A percentile compares a stretch with the other conserved stretches of the same genome.
Conservation (phyloP, 768 basidiomycete genomes). For the Hygrocybe punicea region DNA sequence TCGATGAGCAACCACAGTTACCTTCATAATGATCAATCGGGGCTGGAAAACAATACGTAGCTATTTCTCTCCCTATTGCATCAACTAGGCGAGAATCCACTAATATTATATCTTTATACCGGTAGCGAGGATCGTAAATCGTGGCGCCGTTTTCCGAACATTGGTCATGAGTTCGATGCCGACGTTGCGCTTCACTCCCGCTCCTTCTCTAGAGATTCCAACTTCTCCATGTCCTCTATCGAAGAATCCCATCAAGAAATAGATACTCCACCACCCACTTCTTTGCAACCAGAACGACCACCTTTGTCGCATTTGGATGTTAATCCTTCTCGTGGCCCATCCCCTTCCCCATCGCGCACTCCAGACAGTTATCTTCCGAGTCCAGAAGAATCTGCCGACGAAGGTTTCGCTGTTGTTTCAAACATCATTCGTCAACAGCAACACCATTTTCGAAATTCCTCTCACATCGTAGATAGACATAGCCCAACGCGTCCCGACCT, state of each 20-base stretch:
- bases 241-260: slow-evolving; percentile 37
- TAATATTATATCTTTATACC: slow-evolving; percentile 7
- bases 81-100: slow-evolving; percentile 11
- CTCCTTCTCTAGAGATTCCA: slow-evolving; percentile 61
- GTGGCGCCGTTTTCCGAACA: slow-evolving; percentile 40
- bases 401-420: slow-evolving; percentile 19
- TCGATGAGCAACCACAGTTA: slow-evolving; percentile 53
- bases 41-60: slow-evolving; percentile 43
- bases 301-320: slow-evolving; percentile 50
- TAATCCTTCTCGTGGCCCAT: slow-evolving; percentile 39
- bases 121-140: slow-evolving; percentile 42
- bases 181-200: slow-evolving; percentile 51
- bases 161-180: slow-evolving; percentile 34
- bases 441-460: slow-evolving; percentile 50
- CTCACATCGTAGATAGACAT: slow-evolving; percentile 42
- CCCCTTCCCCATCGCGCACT: slow-evolving; percentile 48
- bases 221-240: slow-evolving; percentile 48
- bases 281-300: slow-evolving; percentile 38
- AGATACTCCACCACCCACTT: slow-evolving; percentile 14
- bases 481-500: slow-evolving; percentile 36
- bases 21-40: slow-evolving; percentile 43
- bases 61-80: slow-evolving; percentile 13
- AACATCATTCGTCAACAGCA: slow-evolving; percentile 16
- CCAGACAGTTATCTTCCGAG: slow-evolving; percentile 56
- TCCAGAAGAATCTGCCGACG: slow-evolving; percentile 55